These are phyloP conservation scores for Sphaerosporella brunnea DNA, from an alignment of 495 filamentous ascomycete genomes.

Conservation along the genomic window DNA sequence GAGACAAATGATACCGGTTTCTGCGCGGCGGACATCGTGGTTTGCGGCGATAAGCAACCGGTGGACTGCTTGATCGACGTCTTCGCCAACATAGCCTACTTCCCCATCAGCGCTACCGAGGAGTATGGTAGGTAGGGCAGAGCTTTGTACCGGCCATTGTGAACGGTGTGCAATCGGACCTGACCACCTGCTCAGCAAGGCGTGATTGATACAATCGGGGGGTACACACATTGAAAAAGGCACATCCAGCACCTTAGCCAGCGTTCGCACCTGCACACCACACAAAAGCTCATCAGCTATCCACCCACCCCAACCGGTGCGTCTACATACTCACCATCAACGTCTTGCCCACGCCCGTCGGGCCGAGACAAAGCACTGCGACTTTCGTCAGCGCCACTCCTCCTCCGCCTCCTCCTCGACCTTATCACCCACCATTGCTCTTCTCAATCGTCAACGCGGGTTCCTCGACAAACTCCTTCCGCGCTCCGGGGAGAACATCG, in stretches of 20 bases:
- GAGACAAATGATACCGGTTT: slow-evolving; percentile 83
- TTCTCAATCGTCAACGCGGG: slow-evolving; percentile 73
- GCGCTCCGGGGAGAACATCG: too few species aligned
- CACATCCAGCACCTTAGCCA: slow-evolving; percentile 66
- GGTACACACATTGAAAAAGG: slow-evolving; percentile 60
- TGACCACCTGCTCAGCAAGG: not conserved
- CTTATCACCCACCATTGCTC: slow-evolving; percentile 41
- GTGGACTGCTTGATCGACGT: slow-evolving; percentile 83
- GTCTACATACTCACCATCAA: slow-evolving; percentile 58
- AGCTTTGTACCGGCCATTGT: slow-evolving; percentile 32
- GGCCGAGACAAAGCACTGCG: slow-evolving; percentile 63
- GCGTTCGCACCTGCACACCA: slow-evolving; percentile 29
- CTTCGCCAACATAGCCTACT: slow-evolving; percentile 87
- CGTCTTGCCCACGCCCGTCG: slow-evolving; percentile 91
- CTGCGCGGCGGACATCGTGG: slow-evolving; percentile 66
- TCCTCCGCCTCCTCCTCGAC: not conserved
- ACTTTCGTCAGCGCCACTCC: not conserved
- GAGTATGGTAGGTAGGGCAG: not conserved
- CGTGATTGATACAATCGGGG: not conserved
- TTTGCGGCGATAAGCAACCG: slow-evolving; percentile 75
- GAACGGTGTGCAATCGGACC: slow-evolving; percentile 86
- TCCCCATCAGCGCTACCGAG: not conserved
- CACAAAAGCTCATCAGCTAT: not conserved
- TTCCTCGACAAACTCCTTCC: slow-evolving; percentile 33
- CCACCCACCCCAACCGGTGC: not conserved